Conservation (phyloP, 371 early-diverging fungal species). For the Haplosporangium sp. region DNA sequence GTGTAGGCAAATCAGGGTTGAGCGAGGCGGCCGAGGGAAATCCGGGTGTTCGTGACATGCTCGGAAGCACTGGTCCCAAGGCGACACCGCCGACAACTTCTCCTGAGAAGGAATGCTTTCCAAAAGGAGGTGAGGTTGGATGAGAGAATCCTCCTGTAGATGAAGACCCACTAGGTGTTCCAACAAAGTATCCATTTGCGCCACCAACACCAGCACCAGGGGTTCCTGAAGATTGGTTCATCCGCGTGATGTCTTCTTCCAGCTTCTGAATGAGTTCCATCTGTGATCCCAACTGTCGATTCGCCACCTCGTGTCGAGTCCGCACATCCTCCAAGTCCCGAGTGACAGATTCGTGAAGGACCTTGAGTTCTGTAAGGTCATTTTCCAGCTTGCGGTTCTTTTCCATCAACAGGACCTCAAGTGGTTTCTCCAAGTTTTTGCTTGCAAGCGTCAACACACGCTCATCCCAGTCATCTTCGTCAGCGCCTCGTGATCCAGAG, state of each 20-base stretch:
- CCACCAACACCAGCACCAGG: constrained; percentile 11
- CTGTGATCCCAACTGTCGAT: constrained; percentile 60
- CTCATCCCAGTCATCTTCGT: constrained; percentile 55
- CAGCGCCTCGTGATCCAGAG: constrained; percentile 44
- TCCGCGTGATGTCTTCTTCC: constrained; percentile 78
- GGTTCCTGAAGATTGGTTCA: constrained; percentile 54
- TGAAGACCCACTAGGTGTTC: constrained; percentile 10
- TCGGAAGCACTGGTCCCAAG: constrained; percentile 32
- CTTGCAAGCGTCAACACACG: constrained; percentile 50
- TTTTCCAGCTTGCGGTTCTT: constrained; percentile 86
- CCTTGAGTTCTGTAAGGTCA: constrained; percentile 77
- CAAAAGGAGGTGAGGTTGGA: constrained; percentile 48
- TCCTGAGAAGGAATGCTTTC: constrained; percentile 31
- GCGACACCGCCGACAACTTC: constrained; percentile 50
- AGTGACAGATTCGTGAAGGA: constrained; percentile 58
- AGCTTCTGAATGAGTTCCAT: constrained; percentile 69
- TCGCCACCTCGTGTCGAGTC: constrained; percentile 47
- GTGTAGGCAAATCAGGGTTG: constrained; percentile 41
- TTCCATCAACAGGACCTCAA: constrained; percentile 82
- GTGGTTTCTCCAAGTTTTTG: constrained; percentile 53
- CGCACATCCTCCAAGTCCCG: constrained; percentile 52
- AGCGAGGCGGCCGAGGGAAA: constrained; percentile 48
- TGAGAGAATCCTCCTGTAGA: constrained; percentile 8
- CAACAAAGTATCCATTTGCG: constrained; percentile 21
- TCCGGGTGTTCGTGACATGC: constrained; percentile 29